phyloP scores from a whole-genome alignment of 2,329 filamentous ascomycete species.

The Colletotrichum simmondsii region DNA sequence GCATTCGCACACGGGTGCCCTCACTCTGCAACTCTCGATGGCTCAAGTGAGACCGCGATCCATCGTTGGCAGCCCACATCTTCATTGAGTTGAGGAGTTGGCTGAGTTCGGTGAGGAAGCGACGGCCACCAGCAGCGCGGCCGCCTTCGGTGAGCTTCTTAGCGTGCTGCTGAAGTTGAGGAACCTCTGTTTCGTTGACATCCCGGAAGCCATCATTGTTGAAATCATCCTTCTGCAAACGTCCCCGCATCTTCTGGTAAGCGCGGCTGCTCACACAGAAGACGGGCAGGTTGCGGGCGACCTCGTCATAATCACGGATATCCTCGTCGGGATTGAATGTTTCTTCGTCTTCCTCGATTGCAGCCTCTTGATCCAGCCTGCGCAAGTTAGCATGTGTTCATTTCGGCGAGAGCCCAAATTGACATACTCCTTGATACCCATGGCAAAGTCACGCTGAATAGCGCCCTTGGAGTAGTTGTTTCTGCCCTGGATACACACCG shows the following conservation, averaged over 20 bases:
- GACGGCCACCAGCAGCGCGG: slow-evolving; percentile 35
- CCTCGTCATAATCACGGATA: slow-evolving; percentile 66
- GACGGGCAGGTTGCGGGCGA: slow-evolving; percentile 67
- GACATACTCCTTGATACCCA: slow-evolving; percentile 59
- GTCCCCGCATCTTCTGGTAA: slow-evolving; percentile 70
- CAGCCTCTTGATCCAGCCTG: slow-evolving; percentile 27
- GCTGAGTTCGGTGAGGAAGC: slow-evolving; percentile 38
- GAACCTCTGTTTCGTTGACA: slow-evolving; percentile 67
- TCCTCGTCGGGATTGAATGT: slow-evolving; percentile 46
- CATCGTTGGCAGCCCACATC: slow-evolving; percentile 40
- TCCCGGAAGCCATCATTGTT: slow-evolving; percentile 61
- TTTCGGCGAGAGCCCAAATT: slow-evolving; percentile 41
- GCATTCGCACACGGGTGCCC: slow-evolving; percentile 28
- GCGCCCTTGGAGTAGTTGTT: slow-evolving; percentile 61
- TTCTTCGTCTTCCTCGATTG: slow-evolving; percentile 23
- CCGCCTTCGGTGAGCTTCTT: slow-evolving; percentile 29
- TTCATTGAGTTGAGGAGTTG: slow-evolving; percentile 40
- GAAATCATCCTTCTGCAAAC: slow-evolving; percentile 61
- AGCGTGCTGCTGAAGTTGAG: slow-evolving; percentile 64
- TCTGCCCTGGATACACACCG: slow-evolving; percentile 61
- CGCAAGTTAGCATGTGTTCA: slow-evolving; percentile 42
- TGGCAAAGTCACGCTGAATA: slow-evolving; percentile 38
- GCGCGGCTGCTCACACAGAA: slow-evolving; percentile 73
- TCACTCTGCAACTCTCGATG: slow-evolving; percentile 35
- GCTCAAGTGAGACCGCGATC: slow-evolving; percentile 31